Percentiles rank a stretch among this genome's conserved stretches.
Evolutionary conservation across 148 eudicot species (phyloP).

Genomic region (Limonium bicolor): DNA sequence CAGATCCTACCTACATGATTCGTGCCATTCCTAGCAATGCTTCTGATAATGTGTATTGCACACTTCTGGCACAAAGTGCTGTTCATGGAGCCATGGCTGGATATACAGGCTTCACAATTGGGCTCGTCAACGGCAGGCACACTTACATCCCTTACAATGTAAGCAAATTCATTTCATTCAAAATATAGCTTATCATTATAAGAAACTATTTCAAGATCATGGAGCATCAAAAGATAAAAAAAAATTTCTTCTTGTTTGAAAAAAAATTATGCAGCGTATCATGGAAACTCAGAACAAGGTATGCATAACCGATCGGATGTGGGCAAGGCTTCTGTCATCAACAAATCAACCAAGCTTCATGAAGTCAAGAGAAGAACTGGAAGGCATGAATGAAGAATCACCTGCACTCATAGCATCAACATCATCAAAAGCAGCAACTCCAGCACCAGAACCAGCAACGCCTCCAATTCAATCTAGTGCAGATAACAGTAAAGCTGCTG

Average conservation of each 20-base stretch:
- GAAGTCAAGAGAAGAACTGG: not conserved
- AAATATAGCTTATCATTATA: not conserved
- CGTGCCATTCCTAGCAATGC: conserved; percentile 5
- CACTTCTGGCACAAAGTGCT: conserved; percentile 4
- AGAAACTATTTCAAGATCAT: not conserved
- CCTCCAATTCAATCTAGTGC: no score
- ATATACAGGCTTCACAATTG: conserved; percentile 5
- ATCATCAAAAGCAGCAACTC: no score
- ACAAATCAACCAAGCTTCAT: conserved; percentile 7
- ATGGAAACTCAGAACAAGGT: conserved; percentile 2
- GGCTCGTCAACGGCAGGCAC: conserved; percentile 3
- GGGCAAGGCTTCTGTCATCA: conserved; percentile 5
- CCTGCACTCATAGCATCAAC: no score
- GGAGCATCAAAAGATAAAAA: no score
- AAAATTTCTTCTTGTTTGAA: not conserved
- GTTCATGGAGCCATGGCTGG: conserved; percentile 9
- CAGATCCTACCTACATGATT: conserved; percentile 7
- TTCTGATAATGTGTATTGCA: conserved; percentile 7
- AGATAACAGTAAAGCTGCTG: no score
- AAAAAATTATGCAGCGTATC: conserved; percentile 1
- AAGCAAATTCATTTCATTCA: not conserved
- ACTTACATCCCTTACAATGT: conserved; percentile 3
- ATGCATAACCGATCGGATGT: conserved; percentile 1
- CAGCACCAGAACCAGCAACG: no score
- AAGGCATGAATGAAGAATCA: no score